These are phyloP conservation scores for Tylopilus vinaceipallidus DNA, from an alignment of 768 basidiomycete genomes.

Conservation along the genomic window DNA sequence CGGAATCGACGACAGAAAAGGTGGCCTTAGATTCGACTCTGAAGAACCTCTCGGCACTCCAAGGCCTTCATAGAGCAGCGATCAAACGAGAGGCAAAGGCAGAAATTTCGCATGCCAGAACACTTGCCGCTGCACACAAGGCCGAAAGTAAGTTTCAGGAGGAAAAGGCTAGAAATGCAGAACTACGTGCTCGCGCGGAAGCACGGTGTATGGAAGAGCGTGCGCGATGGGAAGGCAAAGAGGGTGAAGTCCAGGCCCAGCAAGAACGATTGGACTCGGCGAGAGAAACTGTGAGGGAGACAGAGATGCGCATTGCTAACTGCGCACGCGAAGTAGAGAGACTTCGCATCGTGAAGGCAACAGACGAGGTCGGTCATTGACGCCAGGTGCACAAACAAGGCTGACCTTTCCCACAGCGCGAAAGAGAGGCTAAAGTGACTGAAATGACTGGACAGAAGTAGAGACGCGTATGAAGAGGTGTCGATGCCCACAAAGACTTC, in stretches of 20 bases:
- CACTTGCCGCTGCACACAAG: conserved; percentile 58
- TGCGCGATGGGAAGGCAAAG: conserved; percentile 52
- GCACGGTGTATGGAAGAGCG: conserved; percentile 52
- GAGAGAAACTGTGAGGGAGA: conserved; percentile 52
- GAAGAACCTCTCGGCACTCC: conserved; percentile 63
- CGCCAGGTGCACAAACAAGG: background rate
- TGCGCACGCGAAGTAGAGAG: conserved; percentile 75
- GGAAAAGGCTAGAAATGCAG: conserved; percentile 56
- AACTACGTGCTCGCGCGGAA: conserved; percentile 45
- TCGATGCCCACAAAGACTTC: too few relatives aligned
- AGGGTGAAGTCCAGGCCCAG: conserved; percentile 46
- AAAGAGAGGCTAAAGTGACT: conserved; percentile 51
- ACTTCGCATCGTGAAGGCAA: conserved; percentile 59
- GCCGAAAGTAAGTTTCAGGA: conserved; percentile 59
- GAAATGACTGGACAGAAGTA: conserved; percentile 31
- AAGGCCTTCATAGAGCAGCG: conserved; percentile 65
- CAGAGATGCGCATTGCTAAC: conserved; percentile 61
- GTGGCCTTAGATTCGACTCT: conserved; percentile 58
- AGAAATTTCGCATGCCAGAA: conserved; percentile 50
- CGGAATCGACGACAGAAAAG: conserved; percentile 68
- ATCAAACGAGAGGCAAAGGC: conserved; percentile 64
- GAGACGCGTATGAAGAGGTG: background rate
- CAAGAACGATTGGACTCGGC: conserved; percentile 49
- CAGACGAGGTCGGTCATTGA: conserved; percentile 52
- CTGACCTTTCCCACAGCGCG: conserved; percentile 37